Percentiles rank a stretch among this genome's conserved stretches.
Evolutionary conservation across 1,284 basidiomycete species (phyloP).

Genomic region (Puccinia hordei): DNA sequence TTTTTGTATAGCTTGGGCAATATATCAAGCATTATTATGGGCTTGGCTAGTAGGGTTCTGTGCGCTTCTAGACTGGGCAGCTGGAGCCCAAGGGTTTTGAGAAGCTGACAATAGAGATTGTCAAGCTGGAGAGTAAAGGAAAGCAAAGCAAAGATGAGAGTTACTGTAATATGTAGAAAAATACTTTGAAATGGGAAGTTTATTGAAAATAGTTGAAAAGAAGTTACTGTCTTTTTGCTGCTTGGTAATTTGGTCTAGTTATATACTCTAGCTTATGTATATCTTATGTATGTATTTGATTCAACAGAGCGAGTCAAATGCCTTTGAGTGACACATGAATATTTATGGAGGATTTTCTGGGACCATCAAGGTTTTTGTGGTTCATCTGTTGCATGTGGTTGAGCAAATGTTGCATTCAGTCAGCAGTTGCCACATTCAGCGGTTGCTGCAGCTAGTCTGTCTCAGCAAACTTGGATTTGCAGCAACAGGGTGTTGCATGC

Average conservation of each 20-base stretch:
- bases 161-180: neutral
- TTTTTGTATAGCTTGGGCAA: neutral
- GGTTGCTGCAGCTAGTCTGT: neutral
- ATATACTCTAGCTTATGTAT: neutral
- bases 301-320: too few species aligned
- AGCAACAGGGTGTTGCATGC: too few species aligned
- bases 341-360: too few species aligned
- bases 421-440: neutral
- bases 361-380: too few species aligned
- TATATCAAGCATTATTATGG: neutral
- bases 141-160: neutral
- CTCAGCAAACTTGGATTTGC: slow-evolving; percentile 9
- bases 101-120: neutral
- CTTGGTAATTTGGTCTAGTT: neutral
- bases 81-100: neutral
- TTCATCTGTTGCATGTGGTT: too few species aligned
- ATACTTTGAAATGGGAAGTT: neutral
- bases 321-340: too few species aligned
- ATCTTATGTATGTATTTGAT: neutral
- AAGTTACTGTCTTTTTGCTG: neutral
- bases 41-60: too few species aligned
- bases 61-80: neutral
- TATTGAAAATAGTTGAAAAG: neutral
- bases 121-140: neutral
- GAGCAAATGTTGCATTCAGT: too few species aligned